Evolutionary conservation across 345 rosid species (phyloP).

Genomic region (Murraya paniculata): DNA sequence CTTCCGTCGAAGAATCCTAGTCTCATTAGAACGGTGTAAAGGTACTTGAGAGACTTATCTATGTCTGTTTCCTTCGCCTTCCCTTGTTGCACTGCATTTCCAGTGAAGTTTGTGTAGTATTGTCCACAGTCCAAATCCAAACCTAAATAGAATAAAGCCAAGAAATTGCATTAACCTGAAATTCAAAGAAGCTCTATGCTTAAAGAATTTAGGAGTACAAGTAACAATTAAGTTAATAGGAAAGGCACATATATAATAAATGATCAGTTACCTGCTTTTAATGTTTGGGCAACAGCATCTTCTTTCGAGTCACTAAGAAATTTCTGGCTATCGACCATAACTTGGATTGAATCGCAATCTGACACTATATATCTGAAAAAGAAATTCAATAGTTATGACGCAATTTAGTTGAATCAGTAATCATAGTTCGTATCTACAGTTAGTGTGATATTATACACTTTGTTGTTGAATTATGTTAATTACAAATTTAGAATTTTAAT

Average conservation of each 20-base stretch:
- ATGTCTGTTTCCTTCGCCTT: slow-evolving; percentile 32
- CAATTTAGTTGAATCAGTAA: no score
- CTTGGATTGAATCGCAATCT: slow-evolving; percentile 50
- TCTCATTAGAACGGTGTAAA: slow-evolving; percentile 54
- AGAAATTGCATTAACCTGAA: no score
- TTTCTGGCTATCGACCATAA: slow-evolving; percentile 41
- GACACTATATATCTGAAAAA: slow-evolving; percentile 48
- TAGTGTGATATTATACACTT: background rate
- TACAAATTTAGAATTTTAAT: no score
- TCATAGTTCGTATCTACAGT: no score
- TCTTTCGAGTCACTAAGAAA: slow-evolving; percentile 43
- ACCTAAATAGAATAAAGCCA: background rate
- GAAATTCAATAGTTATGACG: no score
- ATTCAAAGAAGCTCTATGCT: no score
- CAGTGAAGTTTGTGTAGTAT: slow-evolving; percentile 29
- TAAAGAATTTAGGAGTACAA: no score
- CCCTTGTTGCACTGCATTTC: slow-evolving; percentile 43
- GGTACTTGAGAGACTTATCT: slow-evolving; percentile 29
- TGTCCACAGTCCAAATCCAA: slow-evolving; percentile 71
- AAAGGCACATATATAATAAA: no score
- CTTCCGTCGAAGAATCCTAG: slow-evolving; percentile 61
- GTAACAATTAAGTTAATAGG: no score
- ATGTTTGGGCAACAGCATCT: slow-evolving; percentile 49
- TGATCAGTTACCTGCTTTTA: slow-evolving; percentile 41
- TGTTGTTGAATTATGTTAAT: no score